These are phyloP conservation scores for Coccomyxa sp. DNA, from an alignment of 139 green algal genomes.

Conservation along the genomic window DNA sequence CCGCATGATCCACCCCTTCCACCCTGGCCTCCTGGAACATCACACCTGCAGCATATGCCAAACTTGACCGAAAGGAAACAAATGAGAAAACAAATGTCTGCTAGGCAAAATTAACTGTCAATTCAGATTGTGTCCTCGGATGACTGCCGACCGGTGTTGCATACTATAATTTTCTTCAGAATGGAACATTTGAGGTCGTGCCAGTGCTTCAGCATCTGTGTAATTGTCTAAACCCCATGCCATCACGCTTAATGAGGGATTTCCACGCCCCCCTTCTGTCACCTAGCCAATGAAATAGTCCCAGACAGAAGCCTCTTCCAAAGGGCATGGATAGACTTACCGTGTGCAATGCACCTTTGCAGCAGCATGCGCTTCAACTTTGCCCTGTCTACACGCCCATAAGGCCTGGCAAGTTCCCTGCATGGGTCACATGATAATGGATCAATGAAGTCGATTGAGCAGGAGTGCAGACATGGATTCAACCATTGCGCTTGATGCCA, in stretches of 20 bases:
- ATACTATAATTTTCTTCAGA: too few relatives aligned
- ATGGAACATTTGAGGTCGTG: too few relatives aligned
- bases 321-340: conserved; percentile 16
- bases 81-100: too few relatives aligned
- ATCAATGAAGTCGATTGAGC: background rate
- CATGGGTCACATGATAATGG: background rate
- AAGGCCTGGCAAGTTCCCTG: conserved; percentile 81
- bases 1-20: conserved; percentile 53
- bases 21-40: conserved; percentile 57
- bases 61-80: background rate
- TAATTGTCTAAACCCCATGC: too few relatives aligned
- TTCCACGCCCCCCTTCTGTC: too few relatives aligned
- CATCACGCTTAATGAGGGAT: too few relatives aligned
- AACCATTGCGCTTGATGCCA: background rate
- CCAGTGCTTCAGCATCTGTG: too few relatives aligned
- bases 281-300: too few relatives aligned
- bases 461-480: background rate
- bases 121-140: too few relatives aligned
- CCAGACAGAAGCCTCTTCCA: too few relatives aligned
- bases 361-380: conserved; percentile 90
- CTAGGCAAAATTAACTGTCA: background rate
- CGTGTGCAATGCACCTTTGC: conserved; percentile 57
- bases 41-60: conserved; percentile 43
- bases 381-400: conserved; percentile 84
- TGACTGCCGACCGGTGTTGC: too few relatives aligned